phyloP scores from a whole-genome alignment of 2,329 filamentous ascomycete species.

The Sporothrix inflata region DNA sequence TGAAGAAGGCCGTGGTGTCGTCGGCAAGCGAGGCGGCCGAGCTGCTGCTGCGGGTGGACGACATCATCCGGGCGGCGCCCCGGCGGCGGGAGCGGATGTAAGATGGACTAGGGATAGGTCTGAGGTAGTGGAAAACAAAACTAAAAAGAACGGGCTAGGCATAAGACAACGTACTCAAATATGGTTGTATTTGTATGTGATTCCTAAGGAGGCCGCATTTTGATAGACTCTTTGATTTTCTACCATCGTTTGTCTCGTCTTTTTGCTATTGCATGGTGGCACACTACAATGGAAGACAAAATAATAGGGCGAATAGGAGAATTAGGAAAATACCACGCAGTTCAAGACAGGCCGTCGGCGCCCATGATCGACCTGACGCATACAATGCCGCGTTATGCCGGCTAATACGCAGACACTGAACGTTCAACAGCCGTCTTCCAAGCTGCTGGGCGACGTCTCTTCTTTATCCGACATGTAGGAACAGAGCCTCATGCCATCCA shows the following conservation, averaged over 20 bases:
- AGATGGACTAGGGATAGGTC: not conserved
- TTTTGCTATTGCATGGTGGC: not conserved
- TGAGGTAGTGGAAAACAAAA: not conserved
- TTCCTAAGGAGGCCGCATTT: not conserved
- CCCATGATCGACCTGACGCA: not conserved
- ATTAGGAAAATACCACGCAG: not conserved
- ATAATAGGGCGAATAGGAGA: not conserved
- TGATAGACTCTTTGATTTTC: slow-evolving; percentile 14
- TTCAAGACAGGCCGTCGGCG: not conserved
- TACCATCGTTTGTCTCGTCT: not conserved
- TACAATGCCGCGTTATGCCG: not conserved
- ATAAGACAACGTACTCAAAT: not conserved
- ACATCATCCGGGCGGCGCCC: slow-evolving; percentile 94
- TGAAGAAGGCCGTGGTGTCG: slow-evolving; percentile 97
- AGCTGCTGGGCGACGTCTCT: not conserved
- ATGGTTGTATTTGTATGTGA: slow-evolving; percentile 11
- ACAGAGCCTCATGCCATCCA: not conserved
- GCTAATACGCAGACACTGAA: not conserved
- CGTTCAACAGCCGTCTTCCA: not conserved
- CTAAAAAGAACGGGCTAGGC: not conserved
- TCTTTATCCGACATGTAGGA: not conserved
- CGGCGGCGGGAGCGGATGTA: slow-evolving; percentile 70
- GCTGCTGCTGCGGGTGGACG: slow-evolving; percentile 90
- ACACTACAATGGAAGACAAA: not conserved
- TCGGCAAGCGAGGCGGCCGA: slow-evolving; percentile 96